Percentiles rank a stretch among this genome's conserved stretches.
Conservation (phyloP, 306 rosid species). For the Fragaria nilgerrensis region DNA sequence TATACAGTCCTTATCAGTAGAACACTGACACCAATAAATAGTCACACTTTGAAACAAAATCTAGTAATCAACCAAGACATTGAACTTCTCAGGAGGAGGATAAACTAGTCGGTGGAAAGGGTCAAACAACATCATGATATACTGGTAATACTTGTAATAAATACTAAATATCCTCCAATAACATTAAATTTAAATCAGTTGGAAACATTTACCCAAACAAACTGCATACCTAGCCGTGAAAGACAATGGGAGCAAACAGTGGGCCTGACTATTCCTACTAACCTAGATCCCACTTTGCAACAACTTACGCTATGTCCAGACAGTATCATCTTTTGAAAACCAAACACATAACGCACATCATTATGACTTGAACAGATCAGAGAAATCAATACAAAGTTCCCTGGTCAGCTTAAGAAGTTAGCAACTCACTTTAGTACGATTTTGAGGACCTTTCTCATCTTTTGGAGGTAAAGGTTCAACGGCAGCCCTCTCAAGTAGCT, state of each 20-base stretch:
- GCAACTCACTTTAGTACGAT: conserved; percentile 85
- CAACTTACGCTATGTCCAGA: not conserved
- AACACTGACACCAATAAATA: not conserved
- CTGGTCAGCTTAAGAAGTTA: conserved; percentile 6
- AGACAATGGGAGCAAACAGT: not conserved
- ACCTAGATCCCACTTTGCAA: not conserved
- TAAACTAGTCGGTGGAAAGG: not conserved
- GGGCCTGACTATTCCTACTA: not conserved
- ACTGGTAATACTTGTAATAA: not conserved
- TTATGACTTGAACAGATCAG: not conserved
- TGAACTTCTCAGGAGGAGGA: not conserved
- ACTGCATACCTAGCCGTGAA: not conserved
- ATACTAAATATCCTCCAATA: too few species aligned
- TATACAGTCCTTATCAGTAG: not conserved
- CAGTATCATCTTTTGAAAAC: not conserved
- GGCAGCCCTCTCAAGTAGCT: conserved; percentile 91
- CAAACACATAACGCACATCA: not conserved
- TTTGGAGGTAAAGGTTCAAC: conserved; percentile 96
- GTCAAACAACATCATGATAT: not conserved
- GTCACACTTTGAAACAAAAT: not conserved
- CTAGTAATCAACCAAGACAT: not conserved
- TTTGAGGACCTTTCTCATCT: conserved; percentile 99
- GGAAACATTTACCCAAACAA: too few species aligned
- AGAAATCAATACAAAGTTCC: conserved; percentile 1
- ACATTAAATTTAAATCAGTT: too few species aligned